A percentile compares a stretch with the other conserved stretches of the same genome.
phyloP scores from a whole-genome alignment of 345 rosid species.

The Salix dunnii region DNA sequence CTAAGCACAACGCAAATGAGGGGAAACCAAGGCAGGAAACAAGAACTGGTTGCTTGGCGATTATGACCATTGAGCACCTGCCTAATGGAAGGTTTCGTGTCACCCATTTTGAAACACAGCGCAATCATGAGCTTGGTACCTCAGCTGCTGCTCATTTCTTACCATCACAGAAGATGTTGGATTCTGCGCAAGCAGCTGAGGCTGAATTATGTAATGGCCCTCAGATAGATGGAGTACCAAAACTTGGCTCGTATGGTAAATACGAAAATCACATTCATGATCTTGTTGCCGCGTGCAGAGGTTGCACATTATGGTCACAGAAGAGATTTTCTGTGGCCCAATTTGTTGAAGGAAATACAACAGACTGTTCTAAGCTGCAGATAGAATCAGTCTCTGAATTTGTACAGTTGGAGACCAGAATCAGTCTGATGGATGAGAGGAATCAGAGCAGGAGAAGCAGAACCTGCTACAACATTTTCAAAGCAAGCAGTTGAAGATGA shows the following conservation, averaged over 20 bases:
- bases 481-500: slow-evolving; percentile 33
- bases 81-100: slow-evolving; percentile 36
- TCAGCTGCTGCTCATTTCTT: slow-evolving; percentile 24
- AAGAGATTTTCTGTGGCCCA: slow-evolving; percentile 23
- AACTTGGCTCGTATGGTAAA: slow-evolving; percentile 32
- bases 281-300: slow-evolving; percentile 31
- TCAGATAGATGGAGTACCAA: slow-evolving; percentile 23
- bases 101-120: slow-evolving; percentile 30
- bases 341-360: slow-evolving; percentile 17
- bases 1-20: slow-evolving; percentile 22
- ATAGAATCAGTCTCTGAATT: slow-evolving; percentile 11
- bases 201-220: slow-evolving; percentile 28
- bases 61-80: slow-evolving; percentile 37
- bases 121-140: slow-evolving; percentile 37
- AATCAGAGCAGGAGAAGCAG: slow-evolving; percentile 30
- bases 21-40: slow-evolving; percentile 35
- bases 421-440: slow-evolving; percentile 12
- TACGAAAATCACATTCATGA: slow-evolving; percentile 37
- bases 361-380: slow-evolving; percentile 9
- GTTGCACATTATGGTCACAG: slow-evolving; percentile 30
- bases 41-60: slow-evolving; percentile 42
- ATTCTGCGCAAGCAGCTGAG: slow-evolving; percentile 36
- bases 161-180: slow-evolving; percentile 35
- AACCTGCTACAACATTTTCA: slow-evolving; percentile 28
- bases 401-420: slow-evolving; percentile 3